phyloP scores from a whole-genome alignment of 2,329 filamentous ascomycete species.

The Eurotiales sp. region DNA sequence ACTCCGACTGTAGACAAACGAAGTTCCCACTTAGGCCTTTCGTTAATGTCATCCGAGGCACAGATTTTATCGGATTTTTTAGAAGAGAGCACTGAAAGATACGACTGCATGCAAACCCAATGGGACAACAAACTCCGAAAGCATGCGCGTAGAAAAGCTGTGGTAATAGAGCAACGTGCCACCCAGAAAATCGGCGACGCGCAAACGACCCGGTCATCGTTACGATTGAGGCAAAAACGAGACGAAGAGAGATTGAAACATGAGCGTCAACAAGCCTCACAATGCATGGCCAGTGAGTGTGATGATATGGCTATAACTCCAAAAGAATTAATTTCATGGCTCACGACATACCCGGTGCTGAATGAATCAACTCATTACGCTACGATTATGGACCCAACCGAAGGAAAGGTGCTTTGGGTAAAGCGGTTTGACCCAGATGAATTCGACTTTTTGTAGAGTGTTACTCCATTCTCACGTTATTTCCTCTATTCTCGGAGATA shows the following conservation, averaged over 20 bases:
- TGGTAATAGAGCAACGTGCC: neutral
- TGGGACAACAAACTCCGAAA: conserved; percentile 31
- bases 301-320: conserved; percentile 25
- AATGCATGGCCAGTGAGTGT: no score
- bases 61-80: conserved; percentile 26
- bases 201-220: neutral
- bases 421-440: no score
- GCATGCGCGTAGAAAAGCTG: conserved; percentile 13
- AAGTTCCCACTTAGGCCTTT: conserved; percentile 19
- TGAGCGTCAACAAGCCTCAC: neutral
- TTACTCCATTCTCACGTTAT: no score
- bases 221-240: neutral
- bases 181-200: neutral
- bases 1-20: conserved; percentile 18
- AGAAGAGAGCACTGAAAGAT: conserved; percentile 33
- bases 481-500: no score
- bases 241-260: conserved; percentile 9
- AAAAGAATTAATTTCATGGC: conserved; percentile 45
- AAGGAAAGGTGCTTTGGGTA: no score
- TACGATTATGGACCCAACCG: conserved; percentile 49
- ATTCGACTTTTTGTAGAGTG: no score
- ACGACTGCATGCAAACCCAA: conserved; percentile 34
- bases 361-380: conserved; percentile 59
- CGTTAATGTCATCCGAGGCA: conserved; percentile 15
- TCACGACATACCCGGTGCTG: conserved; percentile 50